Evolutionary conservation across 306 rosid genomes (phyloP).

Genomic region (Inga laurina): DNA sequence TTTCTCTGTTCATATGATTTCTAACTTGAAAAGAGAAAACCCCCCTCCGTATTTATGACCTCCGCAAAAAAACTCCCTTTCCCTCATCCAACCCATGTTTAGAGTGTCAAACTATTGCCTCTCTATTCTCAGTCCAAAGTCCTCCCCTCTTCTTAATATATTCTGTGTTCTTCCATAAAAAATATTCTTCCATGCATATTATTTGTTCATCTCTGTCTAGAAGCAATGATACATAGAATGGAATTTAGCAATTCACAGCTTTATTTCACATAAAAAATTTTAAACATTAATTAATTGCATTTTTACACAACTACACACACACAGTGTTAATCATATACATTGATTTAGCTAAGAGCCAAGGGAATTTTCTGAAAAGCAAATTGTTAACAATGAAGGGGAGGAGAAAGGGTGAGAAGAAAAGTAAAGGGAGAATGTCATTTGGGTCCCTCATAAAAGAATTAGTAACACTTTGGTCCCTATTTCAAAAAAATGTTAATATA

Average conservation of each 20-base stretch:
- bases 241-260: not conserved
- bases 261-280: not conserved
- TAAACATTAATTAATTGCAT: not conserved
- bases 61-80: not conserved
- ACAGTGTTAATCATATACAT: not conserved
- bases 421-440: not conserved
- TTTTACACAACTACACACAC: not conserved
- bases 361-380: not conserved
- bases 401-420: not conserved
- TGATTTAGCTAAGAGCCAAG: not conserved
- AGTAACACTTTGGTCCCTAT: not conserved
- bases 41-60: no score
- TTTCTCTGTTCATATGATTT: not conserved
- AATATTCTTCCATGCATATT: not conserved
- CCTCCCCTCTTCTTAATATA: not conserved
- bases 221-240: not conserved
- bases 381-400: not conserved
- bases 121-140: not conserved
- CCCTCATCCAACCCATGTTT: not conserved
- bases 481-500: not conserved
- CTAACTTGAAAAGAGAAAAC: not conserved
- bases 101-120: not conserved
- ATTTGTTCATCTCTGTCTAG: not conserved
- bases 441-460: not conserved
- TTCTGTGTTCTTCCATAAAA: not conserved